Conservation (phyloP, 2,329 filamentous ascomycete species). For the Furcasterigmium sp. region DNA sequence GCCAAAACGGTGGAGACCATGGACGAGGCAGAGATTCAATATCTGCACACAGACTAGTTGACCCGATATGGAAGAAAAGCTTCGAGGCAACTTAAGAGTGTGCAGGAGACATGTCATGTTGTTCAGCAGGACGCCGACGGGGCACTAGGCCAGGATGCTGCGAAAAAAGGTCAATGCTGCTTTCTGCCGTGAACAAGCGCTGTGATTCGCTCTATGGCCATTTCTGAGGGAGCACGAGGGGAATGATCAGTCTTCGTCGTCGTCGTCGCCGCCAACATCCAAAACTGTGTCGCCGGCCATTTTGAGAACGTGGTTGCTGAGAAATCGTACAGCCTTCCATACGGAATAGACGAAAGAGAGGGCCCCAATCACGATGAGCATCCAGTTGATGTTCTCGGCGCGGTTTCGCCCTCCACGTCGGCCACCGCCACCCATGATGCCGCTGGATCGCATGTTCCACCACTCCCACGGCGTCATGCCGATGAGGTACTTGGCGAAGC, state of each 20-base stretch:
- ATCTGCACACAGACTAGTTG: conserved; percentile 97
- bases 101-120: conserved; percentile 54
- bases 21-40: conserved; percentile 47
- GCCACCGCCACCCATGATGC: conserved; percentile 44
- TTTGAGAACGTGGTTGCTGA: conserved; percentile 69
- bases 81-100: conserved; percentile 96
- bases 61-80: conserved; percentile 72
- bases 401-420: conserved; percentile 63
- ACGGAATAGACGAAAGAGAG: conserved; percentile 76
- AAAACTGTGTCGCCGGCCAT: conserved; percentile 74
- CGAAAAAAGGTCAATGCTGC: conserved; percentile 8
- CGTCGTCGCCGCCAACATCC: conserved; percentile 64
- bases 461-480: conserved; percentile 71
- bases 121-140: not conserved
- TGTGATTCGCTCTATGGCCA: conserved; percentile 4
- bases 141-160: conserved; percentile 8
- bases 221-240: not conserved
- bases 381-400: conserved; percentile 72
- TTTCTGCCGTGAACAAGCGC: conserved; percentile 4
- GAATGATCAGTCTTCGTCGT: conserved; percentile 33
- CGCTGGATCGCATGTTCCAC: conserved; percentile 65
- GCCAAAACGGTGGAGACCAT: conserved; percentile 48
- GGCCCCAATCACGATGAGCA: conserved; percentile 75
- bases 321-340: conserved; percentile 73
- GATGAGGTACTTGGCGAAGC: conserved; percentile 75